Base-by-base conservation (phyloP, 2,329 filamentous ascomycete species). In the Zymoseptoria crescenta region DNA sequence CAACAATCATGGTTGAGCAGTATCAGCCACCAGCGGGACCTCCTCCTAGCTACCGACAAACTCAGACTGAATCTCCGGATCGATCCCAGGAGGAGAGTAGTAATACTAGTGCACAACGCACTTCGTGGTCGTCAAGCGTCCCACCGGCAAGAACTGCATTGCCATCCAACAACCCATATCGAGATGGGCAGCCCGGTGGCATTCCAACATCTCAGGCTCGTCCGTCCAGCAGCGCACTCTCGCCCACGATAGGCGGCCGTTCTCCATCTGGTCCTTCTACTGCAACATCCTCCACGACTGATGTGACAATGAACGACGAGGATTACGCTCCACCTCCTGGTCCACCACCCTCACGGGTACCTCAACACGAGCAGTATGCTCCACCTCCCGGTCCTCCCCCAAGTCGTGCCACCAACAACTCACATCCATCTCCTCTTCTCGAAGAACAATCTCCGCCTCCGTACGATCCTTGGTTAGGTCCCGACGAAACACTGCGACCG, bases 401-500 rank as follows among this genome's bases (percentile, higher is more conserved):
- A n/a, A 52, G 56, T 55, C 64, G 62, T 50, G 56, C 45, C 51
- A 56, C 56, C 59, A 41, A 41, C 35, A 41, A 41, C 35, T 16
- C 35, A 16, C 10, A 45, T 16, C 35, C 35, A 13, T 45, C 35
- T n/a, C 16, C 35, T 45, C 35, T 45, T 13, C 16, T 10, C 10
- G 35, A 45, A n/a, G 35, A 45, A 45, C 57, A 52, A 27, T 64
- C 63, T 49, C 57, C 71, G 69, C 81, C 82, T 13, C 82, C 82
- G 27, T 84, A 84, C 65, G 87, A 91, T 70, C 84, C 88, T 73
- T 91, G 88, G 88, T 79, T 81, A 6, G 82, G 85, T 2, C 86
- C 91, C 1, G 87, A 88, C 0, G 88, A 91, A 71, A 90, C 84
- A 8, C 83, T 91, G 50, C 88, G 88, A 1, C 87, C 87, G 0